A percentile compares a stretch with the other conserved stretches of the same genome.
These are phyloP conservation scores for Geranium incanum DNA, from an alignment of 441 rosid genomes.

Conservation along the genomic window DNA sequence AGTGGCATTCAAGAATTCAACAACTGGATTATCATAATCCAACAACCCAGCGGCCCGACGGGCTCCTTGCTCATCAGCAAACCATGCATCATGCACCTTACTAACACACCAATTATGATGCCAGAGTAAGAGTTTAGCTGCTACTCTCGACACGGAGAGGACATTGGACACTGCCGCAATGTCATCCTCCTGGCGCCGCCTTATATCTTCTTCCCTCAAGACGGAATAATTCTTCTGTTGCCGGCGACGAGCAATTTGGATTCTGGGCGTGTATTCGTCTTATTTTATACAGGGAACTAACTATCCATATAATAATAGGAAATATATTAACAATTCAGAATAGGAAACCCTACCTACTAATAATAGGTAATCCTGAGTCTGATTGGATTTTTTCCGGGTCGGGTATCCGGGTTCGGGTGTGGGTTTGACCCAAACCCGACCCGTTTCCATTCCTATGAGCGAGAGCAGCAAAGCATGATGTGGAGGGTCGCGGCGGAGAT, in stretches of 20 bases:
- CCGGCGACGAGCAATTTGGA: neutral
- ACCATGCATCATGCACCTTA: slow-evolving; percentile 91
- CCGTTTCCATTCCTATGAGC: too few relatives aligned
- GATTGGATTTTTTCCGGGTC: too few relatives aligned
- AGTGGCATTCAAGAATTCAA: slow-evolving; percentile 31
- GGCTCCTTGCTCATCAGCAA: slow-evolving; percentile 73
- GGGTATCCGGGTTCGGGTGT: too few relatives aligned
- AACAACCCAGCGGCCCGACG: slow-evolving; percentile 70
- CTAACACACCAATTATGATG: slow-evolving; percentile 72
- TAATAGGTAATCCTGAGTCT: too few relatives aligned
- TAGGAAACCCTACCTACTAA: too few relatives aligned
- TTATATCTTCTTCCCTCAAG: slow-evolving; percentile 65
- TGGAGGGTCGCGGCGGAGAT: too few relatives aligned
- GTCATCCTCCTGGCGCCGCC: slow-evolving; percentile 55
- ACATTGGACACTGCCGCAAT: slow-evolving; percentile 57
- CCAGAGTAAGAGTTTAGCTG: slow-evolving; percentile 63
- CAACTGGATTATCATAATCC: slow-evolving; percentile 34
- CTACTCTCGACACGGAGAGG: slow-evolving; percentile 57
- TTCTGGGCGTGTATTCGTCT: neutral
- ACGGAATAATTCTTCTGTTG: slow-evolving; percentile 53
- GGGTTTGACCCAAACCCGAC: too few relatives aligned
- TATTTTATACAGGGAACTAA: too few relatives aligned
- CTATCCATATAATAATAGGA: too few relatives aligned
- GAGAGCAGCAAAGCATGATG: too few relatives aligned
- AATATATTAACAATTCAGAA: too few relatives aligned